These are phyloP conservation scores for Pigoraptor vietnamica DNA, from an alignment of 78 protist genomes.

Conservation along the genomic window DNA sequence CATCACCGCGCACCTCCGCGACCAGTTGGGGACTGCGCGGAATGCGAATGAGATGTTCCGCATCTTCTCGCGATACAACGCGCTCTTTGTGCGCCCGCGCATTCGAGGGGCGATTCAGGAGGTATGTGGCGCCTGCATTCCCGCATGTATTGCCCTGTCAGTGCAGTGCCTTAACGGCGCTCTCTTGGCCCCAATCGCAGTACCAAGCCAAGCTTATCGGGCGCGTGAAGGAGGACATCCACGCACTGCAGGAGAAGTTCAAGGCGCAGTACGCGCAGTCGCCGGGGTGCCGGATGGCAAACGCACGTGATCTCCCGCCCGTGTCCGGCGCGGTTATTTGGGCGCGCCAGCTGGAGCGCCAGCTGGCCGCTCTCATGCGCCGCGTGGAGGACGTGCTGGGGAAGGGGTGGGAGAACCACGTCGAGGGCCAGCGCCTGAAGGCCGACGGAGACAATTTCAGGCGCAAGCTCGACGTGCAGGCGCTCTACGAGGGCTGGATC, in stretches of 20 bases:
- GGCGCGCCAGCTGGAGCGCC: conserved; percentile 84
- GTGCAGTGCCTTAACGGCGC: no score
- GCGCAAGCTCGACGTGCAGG: conserved; percentile 42
- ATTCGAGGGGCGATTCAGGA: conserved; percentile 33
- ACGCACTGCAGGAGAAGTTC: conserved; percentile 72
- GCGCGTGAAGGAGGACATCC: conserved; percentile 82
- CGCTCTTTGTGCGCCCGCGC: conserved; percentile 64
- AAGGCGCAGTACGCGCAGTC: conserved; percentile 56
- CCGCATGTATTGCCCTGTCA: not conserved
- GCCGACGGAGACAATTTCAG: conserved; percentile 61
- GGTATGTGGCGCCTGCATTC: not conserved
- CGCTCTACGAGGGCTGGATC: conserved; percentile 58
- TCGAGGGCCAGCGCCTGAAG: conserved; percentile 71
- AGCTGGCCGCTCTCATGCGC: conserved; percentile 70
- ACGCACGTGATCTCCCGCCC: conserved; percentile 82
- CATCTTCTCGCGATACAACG: conserved; percentile 76
- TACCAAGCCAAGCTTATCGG: conserved; percentile 76
- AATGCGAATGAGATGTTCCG: conserved; percentile 87
- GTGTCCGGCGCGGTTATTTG: conserved; percentile 80
- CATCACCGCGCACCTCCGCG: conserved; percentile 66
- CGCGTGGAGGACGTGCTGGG: conserved; percentile 89
- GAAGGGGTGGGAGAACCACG: conserved; percentile 71
- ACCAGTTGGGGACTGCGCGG: conserved; percentile 73
- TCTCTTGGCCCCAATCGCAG: no score
- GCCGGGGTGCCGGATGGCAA: conserved; percentile 63